Evolutionary conservation across 352 stramenopile genomes (phyloP), one percentile per base, ranked within the genome.

Genomic region (Phytophthora colocasiae): DNA sequence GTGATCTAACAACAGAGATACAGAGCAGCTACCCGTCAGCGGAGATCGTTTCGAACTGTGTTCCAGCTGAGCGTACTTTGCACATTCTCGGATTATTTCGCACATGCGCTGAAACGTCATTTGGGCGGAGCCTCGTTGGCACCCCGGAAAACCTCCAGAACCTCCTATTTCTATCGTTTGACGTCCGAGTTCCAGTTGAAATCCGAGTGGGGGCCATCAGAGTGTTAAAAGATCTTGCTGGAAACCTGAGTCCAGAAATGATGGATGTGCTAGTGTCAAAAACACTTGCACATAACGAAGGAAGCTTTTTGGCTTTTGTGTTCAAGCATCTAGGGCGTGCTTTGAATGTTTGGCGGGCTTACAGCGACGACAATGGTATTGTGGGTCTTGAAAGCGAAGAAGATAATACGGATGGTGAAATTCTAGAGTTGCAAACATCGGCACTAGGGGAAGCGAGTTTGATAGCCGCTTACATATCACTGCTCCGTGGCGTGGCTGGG

Each of bases 1-100:
- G 69, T 26, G 83, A 83, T 27, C 56, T 93, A 10, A 73, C 85
- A 24, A 45, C 58, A 0, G 73, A 87, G 44, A 86, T 91, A 39
- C 77, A 93, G 45, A 47, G 26, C 31, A 85, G 66, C 15, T 89
- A 66, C 53, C 81, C 82, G 10, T 66, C 50, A 7, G n/a, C 48
- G 5, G 67, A 73, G 4, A 45, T 52, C 6, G 39, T 60, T 24
- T 76, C 78, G 4, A 54, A 55, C 1, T 39, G 58, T 9, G 40
- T 85, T 15, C 64, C 79, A 15, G 71, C 73, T 8, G 80, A 95
- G 32, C 70, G 81, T n/a, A 78, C 72, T n/a, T 66, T 95, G 41
- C 73, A 93, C 46, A 82, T 89, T 24, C 41, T 95, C 14, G 78
- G 83, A 17, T 65, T 92, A 2, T 66, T 93, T 27, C 80, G 78